Evolutionary conservation across 805 yeast genomes (phyloP), one percentile per base, ranked within the genome.

Genomic region (Barnettozyma siamensis): DNA sequence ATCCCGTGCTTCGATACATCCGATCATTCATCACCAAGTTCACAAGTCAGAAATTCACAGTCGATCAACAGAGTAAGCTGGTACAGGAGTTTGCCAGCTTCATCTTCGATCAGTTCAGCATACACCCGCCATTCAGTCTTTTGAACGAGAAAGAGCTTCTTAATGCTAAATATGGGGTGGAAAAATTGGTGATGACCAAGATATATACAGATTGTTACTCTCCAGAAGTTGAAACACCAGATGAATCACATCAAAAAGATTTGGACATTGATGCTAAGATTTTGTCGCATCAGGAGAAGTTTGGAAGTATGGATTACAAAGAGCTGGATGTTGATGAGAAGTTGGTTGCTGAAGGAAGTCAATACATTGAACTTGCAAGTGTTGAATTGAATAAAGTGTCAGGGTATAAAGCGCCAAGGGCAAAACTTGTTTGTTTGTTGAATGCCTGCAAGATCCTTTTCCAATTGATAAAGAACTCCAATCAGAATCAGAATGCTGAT

Each of bases 391-490:
- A 70, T 47, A 88, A 88, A 52, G 80, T 93, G 54, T 83, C 84
- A 60, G 72, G 76, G 40, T 94, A 83, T 59, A 76, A 94, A 51
- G 91, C 98, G 0, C 99, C 99, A 13, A 70, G 99, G 40, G 99
- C 94, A 58, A 93, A 93, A 57, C 78, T 88, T 47, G 87, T 93
- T 30, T 93, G 98, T 59, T 71, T 93, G 3, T 69, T 93, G 47
- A 94, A 93, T 63, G 80, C 93, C 40, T 91, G 97, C 57, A 91
- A 91, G 61, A 89, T 93, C 17, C 82, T 94, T 6, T 89, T 88
- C 67, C 94, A 95, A 10, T 70, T 87, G 43, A 74, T 94, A 35
- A 79, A 88, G 47, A 85, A 80, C 45, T 65, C 70, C 13, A 63
- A 73, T 37, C 71, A 78, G 40, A 66, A 69, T 38, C 91, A 85